These are phyloP conservation scores for Rhodotorula sp. DNA, from an alignment of 1,284 basidiomycete species.

Conservation along the genomic window DNA sequence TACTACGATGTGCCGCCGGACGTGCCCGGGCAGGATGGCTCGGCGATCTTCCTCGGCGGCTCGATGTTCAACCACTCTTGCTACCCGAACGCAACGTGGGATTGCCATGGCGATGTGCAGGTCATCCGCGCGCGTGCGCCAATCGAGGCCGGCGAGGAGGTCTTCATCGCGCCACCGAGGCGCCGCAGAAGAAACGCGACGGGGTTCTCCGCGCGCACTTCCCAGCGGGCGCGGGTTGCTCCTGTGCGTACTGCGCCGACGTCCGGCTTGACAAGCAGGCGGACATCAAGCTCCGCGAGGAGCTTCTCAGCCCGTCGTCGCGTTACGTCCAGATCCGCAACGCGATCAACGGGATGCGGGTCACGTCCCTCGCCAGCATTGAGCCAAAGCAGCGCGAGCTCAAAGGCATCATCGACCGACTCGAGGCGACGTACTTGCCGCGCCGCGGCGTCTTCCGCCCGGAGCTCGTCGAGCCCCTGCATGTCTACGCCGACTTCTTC, in stretches of 20 bases:
- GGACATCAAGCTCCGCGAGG: neutral
- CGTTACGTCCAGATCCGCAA: neutral
- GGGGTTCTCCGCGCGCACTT: neutral
- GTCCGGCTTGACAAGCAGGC: neutral
- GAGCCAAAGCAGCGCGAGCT: neutral
- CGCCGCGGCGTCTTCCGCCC: neutral
- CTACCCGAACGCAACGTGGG: conserved; percentile 43
- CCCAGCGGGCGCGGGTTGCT: neutral
- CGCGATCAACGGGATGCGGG: neutral
- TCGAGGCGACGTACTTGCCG: neutral
- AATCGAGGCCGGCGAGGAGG: conserved; percentile 16
- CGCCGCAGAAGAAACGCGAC: neutral
- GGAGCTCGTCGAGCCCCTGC: neutral
- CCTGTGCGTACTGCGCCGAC: neutral
- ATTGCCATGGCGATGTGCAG: conserved; percentile 46
- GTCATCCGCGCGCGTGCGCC: conserved; percentile 30
- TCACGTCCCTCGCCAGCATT: neutral
- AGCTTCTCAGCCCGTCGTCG: neutral
- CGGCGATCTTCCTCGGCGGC: conserved; percentile 45
- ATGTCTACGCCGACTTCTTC: neutral
- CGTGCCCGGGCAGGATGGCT: neutral
- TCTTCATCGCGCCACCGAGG: neutral
- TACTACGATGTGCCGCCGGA: no score
- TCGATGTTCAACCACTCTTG: conserved; percentile 52
- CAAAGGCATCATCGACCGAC: neutral